Evolutionary conservation across 2,329 filamentous ascomycete genomes (phyloP).

Genomic region (Colletotrichum gigasporum): DNA sequence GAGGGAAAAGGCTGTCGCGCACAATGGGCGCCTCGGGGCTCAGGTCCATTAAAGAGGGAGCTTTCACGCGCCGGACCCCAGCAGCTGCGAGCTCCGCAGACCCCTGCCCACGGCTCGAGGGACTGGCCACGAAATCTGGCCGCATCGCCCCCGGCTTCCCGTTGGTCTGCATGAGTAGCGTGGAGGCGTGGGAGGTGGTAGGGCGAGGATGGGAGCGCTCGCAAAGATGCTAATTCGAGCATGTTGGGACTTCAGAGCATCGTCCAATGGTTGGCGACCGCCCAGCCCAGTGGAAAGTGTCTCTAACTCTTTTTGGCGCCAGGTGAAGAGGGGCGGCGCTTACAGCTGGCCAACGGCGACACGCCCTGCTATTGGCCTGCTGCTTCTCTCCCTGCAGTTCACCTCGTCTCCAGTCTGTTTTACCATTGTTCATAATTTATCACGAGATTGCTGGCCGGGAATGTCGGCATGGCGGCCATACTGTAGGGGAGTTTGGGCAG

Average conservation of each 20-base stretch:
- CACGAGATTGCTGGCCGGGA: background rate
- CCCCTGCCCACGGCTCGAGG: constrained; percentile 11
- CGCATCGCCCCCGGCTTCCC: constrained; percentile 28
- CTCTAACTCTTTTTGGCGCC: constrained; percentile 27
- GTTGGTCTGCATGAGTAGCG: constrained; percentile 13
- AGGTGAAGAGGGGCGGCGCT: constrained; percentile 31
- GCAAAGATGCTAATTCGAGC: constrained; percentile 20
- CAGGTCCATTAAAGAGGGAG: constrained; percentile 24
- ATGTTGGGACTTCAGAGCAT: background rate
- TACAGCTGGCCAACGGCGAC: constrained; percentile 19
- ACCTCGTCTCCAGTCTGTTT: background rate
- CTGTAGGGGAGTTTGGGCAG: too few relatives aligned
- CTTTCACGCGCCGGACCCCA: constrained; percentile 20
- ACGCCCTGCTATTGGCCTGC: constrained; percentile 10
- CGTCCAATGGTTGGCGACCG: constrained; percentile 23
- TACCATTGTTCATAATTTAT: background rate
- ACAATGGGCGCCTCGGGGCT: constrained; percentile 15
- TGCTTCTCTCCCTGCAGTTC: background rate
- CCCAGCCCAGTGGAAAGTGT: constrained; percentile 15
- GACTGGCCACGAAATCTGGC: constrained; percentile 16
- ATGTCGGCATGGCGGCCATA: too few relatives aligned
- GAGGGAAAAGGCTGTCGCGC: background rate
- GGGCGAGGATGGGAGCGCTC: background rate
- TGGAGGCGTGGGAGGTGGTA: background rate
- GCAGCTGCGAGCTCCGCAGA: constrained; percentile 26